Percentiles rank a stretch among this genome's conserved stretches.
These are phyloP conservation scores for Candida argentea DNA, from an alignment of 805 yeast species.

Conservation along the genomic window DNA sequence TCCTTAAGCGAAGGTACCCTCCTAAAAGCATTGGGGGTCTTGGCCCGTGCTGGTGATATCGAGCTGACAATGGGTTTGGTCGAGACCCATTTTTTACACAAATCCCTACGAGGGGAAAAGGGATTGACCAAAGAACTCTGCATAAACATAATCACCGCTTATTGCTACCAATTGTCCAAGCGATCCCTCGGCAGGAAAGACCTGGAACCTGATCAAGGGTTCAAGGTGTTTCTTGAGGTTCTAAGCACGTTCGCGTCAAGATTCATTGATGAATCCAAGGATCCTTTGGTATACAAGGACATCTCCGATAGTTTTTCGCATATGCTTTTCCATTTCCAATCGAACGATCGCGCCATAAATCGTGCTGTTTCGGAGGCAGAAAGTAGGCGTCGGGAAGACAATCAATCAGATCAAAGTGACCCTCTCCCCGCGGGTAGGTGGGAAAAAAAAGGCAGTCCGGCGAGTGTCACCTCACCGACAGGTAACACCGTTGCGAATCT, in stretches of 20 bases:
- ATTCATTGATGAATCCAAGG: conserved; percentile 5
- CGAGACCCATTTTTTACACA: conserved; percentile 27
- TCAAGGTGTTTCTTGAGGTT: conserved; percentile 22
- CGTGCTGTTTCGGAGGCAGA: conserved; percentile 7
- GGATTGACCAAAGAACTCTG: conserved; percentile 25
- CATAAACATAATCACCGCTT: conserved; percentile 22
- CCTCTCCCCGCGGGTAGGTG: too few relatives aligned
- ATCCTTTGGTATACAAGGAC: conserved; percentile 15
- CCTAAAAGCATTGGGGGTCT: conserved; percentile 17
- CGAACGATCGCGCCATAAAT: conserved; percentile 16
- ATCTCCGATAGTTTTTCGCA: conserved; percentile 19
- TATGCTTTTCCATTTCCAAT: conserved; percentile 17
- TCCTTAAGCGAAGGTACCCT: conserved; percentile 15
- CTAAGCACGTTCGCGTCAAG: conserved; percentile 16
- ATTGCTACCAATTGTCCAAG: conserved; percentile 17
- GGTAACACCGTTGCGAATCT: conserved; percentile 27
- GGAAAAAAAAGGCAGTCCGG: conserved; percentile 7
- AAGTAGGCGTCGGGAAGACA: too few relatives aligned
- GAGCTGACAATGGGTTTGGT: conserved; percentile 21
- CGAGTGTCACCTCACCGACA: conserved; percentile 13
- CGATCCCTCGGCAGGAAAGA: too few relatives aligned
- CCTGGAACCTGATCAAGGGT: conserved; percentile 12
- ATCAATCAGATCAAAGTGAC: too few relatives aligned
- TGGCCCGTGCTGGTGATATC: conserved; percentile 29
- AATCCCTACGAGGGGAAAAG: conserved; percentile 19